Evolutionary conservation across 805 yeast species (phyloP).

Genomic region (Cyberlindnera japonica): DNA sequence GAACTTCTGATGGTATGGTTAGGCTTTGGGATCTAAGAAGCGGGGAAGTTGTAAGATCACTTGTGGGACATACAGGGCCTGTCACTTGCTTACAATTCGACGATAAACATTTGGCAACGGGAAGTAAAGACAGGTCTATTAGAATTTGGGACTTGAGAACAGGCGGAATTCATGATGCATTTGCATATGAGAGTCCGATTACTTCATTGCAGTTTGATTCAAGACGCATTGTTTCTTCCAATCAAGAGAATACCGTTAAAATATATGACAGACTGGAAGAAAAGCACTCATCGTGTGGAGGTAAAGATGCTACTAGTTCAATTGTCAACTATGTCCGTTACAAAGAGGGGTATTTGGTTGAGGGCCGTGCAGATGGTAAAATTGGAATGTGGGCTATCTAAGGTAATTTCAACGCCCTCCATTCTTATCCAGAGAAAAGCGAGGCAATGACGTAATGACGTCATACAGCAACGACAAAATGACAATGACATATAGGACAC

Average conservation of each 20-base stretch:
- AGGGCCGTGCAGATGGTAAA: constrained; percentile 58
- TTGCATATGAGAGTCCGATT: constrained; percentile 57
- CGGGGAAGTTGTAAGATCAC: constrained; percentile 59
- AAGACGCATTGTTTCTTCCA: constrained; percentile 51
- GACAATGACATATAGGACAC: too few relatives aligned
- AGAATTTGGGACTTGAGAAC: constrained; percentile 73
- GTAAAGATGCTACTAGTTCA: constrained; percentile 29
- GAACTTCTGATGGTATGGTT: constrained; percentile 72
- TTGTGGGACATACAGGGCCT: constrained; percentile 67
- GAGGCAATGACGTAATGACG: too few relatives aligned
- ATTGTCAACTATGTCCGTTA: constrained; percentile 43
- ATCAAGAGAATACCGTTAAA: constrained; percentile 46
- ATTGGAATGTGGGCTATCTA: constrained; percentile 62
- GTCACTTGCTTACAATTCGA: constrained; percentile 68
- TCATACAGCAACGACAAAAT: too few relatives aligned
- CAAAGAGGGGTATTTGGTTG: constrained; percentile 62
- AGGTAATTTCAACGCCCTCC: too few relatives aligned
- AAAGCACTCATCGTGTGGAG: constrained; percentile 52
- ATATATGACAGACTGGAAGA: constrained; percentile 55
- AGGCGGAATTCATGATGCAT: constrained; percentile 58
- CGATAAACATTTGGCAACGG: constrained; percentile 58
- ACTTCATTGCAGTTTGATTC: constrained; percentile 56
- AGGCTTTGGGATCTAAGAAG: constrained; percentile 73
- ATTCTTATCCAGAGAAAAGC: too few relatives aligned
- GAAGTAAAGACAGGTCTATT: constrained; percentile 58